phyloP scores from a whole-genome alignment of 345 rosid species.

The Eucalyptus regnans region DNA sequence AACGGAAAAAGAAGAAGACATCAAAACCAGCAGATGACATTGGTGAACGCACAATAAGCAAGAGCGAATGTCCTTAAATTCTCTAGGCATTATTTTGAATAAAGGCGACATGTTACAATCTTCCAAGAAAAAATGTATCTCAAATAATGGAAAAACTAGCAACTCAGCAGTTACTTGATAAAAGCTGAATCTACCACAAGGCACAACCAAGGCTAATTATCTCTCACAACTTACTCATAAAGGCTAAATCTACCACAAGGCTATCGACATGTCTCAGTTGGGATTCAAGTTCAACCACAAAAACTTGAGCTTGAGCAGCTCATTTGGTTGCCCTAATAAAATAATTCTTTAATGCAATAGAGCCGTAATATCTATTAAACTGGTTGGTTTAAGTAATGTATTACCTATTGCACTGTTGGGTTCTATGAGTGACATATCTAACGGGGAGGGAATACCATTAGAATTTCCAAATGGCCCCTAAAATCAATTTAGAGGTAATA shows the following conservation, averaged over 20 bases:
- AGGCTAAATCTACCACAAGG: not conserved
- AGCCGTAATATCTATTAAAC: not conserved
- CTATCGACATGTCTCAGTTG: not conserved
- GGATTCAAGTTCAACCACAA: not conserved
- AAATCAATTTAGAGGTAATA: not conserved
- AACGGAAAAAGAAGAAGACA: not conserved
- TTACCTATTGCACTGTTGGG: not conserved
- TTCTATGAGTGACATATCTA: not conserved
- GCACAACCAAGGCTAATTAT: not conserved
- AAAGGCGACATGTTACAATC: not conserved
- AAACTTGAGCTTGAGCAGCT: not conserved
- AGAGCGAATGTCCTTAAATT: not conserved
- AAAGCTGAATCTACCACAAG: not conserved
- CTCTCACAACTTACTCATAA: not conserved
- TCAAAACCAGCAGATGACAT: not conserved
- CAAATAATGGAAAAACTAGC: not conserved
- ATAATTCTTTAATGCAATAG: not conserved
- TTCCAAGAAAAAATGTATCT: not conserved
- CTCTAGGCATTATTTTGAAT: not conserved
- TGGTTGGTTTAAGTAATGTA: not conserved
- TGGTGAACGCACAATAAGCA: not conserved
- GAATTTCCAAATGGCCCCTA: not conserved
- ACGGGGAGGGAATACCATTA: not conserved
- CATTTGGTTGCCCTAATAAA: not conserved
- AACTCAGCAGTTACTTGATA: not conserved